Base-by-base conservation (phyloP, 2,329 filamentous ascomycete species). In the Botrytis medusae region DNA sequence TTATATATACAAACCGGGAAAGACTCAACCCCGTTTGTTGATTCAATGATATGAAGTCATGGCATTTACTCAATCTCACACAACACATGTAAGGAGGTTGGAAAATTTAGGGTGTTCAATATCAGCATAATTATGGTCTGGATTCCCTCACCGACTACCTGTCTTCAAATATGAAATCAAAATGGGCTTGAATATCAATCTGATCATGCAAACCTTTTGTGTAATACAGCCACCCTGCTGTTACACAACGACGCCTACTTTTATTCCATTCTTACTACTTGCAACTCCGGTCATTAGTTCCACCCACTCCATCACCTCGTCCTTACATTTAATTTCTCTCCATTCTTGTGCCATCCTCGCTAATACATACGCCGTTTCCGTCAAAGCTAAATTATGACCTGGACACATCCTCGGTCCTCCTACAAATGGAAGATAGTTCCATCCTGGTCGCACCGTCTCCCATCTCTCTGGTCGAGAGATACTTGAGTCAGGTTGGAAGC, bases 331-430 rank as follows among this genome's bases (percentile, higher is more conserved):
- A 4, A 65, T 42, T n/a, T 32, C 18, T 40, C 42, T 46, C 63
- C 63, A 34, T 32, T 32, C 42, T 44, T 65, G 63, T 16, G 29
- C 63, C 42, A 65, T 65, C 44, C 63, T 65, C 16, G 63, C 63
- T 32, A 65, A 6, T n/a, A 34, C 63, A 46, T 37, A 65, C 18
- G 40, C 63, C 18, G 10, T 22, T 46, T 65, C 63, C 8, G 29
- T 44, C 42, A 44, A 40, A 32, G 63, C 63, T 16, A 65, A 34
- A 32, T 65, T 65, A 9, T 46, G 22, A 16, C 37, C 40, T 10
- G 63, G 40, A 22, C 63, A 65, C 25, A 44, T 65, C n/a, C 63
- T 48, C 5, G 40, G 63, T 29, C 63, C 63, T n/a, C 63, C 37
- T 32, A 40, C n/a, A 46, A 65, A 65, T 16, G 40, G 42, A 40